A percentile compares a stretch with the other conserved stretches of the same genome.
Conservation (phyloP, 169 alveolate genomes). For the Hammondia hammondi region DNA sequence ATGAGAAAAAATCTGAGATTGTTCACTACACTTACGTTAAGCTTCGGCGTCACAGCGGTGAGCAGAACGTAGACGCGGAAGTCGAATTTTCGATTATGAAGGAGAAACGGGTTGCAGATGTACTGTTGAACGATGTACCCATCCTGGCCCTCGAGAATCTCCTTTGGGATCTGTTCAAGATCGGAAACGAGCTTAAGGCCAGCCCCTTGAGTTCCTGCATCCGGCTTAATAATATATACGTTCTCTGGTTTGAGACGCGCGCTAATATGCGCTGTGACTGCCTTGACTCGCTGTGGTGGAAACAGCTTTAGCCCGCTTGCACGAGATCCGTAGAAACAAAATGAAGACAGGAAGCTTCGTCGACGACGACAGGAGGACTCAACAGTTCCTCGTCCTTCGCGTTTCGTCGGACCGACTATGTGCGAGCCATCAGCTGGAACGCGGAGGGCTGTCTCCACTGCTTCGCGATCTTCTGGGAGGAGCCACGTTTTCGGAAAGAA, state of each 20-base stretch:
- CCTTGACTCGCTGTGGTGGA: neutral
- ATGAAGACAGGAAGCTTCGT: neutral
- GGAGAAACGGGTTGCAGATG: constrained; percentile 85
- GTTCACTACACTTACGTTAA: neutral
- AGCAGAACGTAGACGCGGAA: constrained; percentile 90
- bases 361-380: neutral
- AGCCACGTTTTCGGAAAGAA: constrained; percentile 61
- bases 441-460: constrained; percentile 1
- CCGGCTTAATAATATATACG: constrained; percentile 89
- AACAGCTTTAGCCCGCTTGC: neutral
- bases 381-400: neutral
- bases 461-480: constrained; percentile 54
- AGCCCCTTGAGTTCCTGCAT: constrained; percentile 91
- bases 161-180: constrained; percentile 80
- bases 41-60: constrained; percentile 87
- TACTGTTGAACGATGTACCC: constrained; percentile 82
- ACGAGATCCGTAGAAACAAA: too few relatives aligned
- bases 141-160: constrained; percentile 77
- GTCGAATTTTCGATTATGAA: constrained; percentile 90
- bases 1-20: neutral
- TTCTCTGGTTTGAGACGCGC: neutral
- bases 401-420: neutral
- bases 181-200: constrained; percentile 88
- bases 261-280: neutral
- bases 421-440: neutral